A percentile compares a stretch with the other conserved stretches of the same genome.
Conservation (phyloP, 208 protist species). For the Porcisia deanei region DNA sequence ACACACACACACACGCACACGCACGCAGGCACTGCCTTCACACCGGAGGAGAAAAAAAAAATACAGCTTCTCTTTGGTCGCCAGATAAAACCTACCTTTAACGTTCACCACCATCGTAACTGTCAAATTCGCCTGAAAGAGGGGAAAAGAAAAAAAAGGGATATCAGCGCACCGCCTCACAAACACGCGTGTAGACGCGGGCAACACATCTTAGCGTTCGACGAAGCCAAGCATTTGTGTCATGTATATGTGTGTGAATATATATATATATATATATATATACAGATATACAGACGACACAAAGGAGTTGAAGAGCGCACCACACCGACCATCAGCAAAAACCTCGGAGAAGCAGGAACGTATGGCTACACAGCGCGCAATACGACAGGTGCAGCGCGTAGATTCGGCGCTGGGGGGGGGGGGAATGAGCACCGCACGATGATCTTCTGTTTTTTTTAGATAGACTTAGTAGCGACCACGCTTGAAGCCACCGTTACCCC, state of each 20-base stretch:
- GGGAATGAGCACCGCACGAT: not conserved
- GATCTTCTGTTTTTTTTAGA: not conserved
- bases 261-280: no score
- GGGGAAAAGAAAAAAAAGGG: not conserved
- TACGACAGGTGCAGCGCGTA: not conserved
- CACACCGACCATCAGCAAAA: not conserved
- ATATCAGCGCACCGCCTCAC: not conserved
- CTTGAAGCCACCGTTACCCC: conserved; percentile 15
- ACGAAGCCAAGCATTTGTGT: not conserved
- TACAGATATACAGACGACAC: no score
- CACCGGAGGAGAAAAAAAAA: not conserved
- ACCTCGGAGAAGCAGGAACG: not conserved
- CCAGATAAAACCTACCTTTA: not conserved
- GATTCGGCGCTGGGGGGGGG: not conserved
- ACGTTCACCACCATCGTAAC: not conserved
- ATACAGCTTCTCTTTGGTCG: not conserved
- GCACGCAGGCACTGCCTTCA: not conserved
- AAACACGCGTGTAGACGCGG: not conserved
- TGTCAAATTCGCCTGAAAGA: not conserved
- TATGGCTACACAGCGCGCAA: not conserved
- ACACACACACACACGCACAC: not conserved
- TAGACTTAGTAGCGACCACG: conserved; percentile 32
- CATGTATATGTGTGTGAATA: not conserved
- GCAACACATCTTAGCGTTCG: not conserved
- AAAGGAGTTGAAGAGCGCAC: not conserved